Evolutionary conservation across 1,284 basidiomycete species (phyloP), one percentile per base, ranked within the genome.

Genomic region (Sanghuangporus weigelae): DNA sequence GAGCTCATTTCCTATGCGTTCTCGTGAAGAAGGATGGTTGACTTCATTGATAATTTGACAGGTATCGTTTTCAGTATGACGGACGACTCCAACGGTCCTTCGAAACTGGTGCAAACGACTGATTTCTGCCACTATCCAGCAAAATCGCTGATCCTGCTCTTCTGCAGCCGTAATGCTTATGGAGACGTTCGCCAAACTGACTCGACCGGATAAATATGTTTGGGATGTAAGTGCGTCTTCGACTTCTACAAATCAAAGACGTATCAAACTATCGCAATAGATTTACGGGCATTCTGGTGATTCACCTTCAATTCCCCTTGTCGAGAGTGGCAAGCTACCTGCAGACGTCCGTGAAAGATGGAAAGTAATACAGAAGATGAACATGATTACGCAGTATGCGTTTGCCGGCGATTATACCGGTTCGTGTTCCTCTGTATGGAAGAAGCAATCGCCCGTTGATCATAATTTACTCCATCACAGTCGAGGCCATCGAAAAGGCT

Each of bases 51-150:
- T n/a, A 19, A 46, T 50, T n/a, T 46, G 50, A 12, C 61, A 84
- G 83, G 83, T 86, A 87, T 71, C 84, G 86, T 5, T 88, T 88
- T 76, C 86, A 88, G 66, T 85, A 86, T 63, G 86, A 88, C 70
- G 85, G 84, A 3, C 81, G 86, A 4, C 69, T 88, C 63, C 78
- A 82, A 67, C 73, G 85, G 63, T 86, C 83, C 70, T 76, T 84
- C 75, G 85, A 88, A 71, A 86, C 86, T 64, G 85, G 85, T 84
- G 66, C 49, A 71, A 57, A n/a, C 8, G 59, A 11, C 42, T 31
- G 26, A 31, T 59, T 31, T 26, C 36, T 14, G 44, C 16, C 50
- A 31, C 23, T 44, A 3, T 35, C 62, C 6, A 26, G 12, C 55
- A 12, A 23, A n/a, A 12, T 8, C 10, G 44, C 16, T 12, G 21